Evolutionary conservation across 2,329 filamentous ascomycete species (phyloP).

Genomic region (Xylaria sp.): DNA sequence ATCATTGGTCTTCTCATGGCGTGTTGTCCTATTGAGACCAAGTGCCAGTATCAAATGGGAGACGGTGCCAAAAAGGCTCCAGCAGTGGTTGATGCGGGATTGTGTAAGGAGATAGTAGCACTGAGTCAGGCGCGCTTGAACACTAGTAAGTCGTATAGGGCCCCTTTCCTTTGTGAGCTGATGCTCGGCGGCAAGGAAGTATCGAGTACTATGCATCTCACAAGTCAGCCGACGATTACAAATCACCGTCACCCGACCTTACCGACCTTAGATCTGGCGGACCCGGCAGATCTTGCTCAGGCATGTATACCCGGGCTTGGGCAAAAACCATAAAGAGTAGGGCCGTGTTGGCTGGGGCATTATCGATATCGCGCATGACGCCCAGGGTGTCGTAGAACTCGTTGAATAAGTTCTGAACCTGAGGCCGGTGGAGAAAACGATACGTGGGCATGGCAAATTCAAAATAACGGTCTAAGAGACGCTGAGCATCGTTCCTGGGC

Average conservation of each 20-base stretch:
- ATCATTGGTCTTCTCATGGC: constrained; percentile 37
- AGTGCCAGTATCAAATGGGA: constrained; percentile 54
- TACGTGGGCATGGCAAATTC: constrained; percentile 57
- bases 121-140: constrained; percentile 52
- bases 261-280: constrained; percentile 27
- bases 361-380: constrained; percentile 53
- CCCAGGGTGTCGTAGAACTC: constrained; percentile 60
- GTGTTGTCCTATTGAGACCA: constrained; percentile 54
- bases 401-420: constrained; percentile 56
- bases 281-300: constrained; percentile 50
- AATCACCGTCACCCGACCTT: neutral
- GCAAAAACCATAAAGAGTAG: constrained; percentile 59
- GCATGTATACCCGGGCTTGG: constrained; percentile 58
- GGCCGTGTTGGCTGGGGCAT: constrained; percentile 54
- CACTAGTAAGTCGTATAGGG: constrained; percentile 46
- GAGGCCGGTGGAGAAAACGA: constrained; percentile 57
- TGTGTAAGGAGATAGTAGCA: constrained; percentile 58
- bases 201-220: constrained; percentile 15
- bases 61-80: constrained; percentile 58
- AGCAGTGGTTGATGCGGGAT: constrained; percentile 60
- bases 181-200: constrained; percentile 43
- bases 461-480: constrained; percentile 54
- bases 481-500: constrained; percentile 45
- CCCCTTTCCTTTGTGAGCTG: constrained; percentile 46
- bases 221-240: neutral